These are phyloP conservation scores for Coemansia sp. DNA, from an alignment of 192 early-diverging fungal genomes.

Conservation along the genomic window DNA sequence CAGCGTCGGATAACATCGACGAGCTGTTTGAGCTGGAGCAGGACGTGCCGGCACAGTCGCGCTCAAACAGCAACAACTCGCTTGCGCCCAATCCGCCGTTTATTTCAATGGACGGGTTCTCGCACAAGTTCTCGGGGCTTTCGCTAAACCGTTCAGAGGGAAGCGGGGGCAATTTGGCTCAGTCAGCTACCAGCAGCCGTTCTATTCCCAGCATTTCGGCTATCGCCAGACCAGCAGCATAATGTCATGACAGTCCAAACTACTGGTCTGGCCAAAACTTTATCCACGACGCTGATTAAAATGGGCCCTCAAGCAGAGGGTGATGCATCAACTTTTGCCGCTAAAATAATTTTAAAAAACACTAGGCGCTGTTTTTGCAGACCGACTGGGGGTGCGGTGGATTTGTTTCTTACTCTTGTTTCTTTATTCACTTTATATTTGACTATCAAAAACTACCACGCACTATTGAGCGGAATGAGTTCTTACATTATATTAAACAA, in stretches of 20 bases:
- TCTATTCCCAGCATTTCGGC: slow-evolving; percentile 34
- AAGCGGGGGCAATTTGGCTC: background rate
- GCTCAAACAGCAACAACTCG: slow-evolving; percentile 8
- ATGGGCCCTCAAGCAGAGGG: background rate
- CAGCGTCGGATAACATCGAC: slow-evolving; percentile 39
- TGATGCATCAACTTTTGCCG: background rate
- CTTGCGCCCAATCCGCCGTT: slow-evolving; percentile 37
- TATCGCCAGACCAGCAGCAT: slow-evolving; percentile 28
- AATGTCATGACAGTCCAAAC: background rate
- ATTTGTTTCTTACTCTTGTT: slow-evolving; percentile 1
- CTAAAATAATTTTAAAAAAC: background rate
- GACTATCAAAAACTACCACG: background rate
- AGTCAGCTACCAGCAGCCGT: slow-evolving; percentile 5
- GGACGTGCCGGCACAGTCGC: slow-evolving; percentile 16
- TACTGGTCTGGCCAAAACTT: background rate
- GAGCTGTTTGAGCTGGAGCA: slow-evolving; percentile 54
- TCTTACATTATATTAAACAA: no score
- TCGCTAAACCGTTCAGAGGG: slow-evolving; percentile 23
- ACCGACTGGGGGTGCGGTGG: background rate
- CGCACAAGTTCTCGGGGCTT: slow-evolving; percentile 37
- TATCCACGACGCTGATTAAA: background rate
- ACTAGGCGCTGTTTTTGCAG: background rate
- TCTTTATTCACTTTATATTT: background rate
- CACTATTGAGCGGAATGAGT: no score
- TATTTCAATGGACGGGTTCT: slow-evolving; percentile 43